Conservation (phyloP, 139 green algal species). For the Spirogloea muscicola region DNA sequence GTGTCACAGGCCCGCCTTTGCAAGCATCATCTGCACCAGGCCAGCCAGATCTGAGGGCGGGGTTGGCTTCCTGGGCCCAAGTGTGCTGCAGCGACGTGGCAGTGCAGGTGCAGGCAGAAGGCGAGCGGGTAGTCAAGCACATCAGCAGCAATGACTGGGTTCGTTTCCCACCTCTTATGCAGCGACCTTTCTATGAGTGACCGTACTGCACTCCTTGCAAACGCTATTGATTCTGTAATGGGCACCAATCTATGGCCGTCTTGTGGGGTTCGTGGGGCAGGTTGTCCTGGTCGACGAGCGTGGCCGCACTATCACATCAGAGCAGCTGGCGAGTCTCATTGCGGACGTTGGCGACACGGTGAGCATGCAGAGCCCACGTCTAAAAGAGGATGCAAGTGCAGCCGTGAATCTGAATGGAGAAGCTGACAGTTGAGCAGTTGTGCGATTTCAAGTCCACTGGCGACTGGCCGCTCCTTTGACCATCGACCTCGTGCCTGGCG, state of each 20-base stretch:
- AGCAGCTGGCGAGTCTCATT: constrained; percentile 63
- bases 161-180: background rate
- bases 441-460: no score
- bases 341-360: constrained; percentile 45
- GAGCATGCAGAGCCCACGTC: no score
- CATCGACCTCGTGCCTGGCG: no score
- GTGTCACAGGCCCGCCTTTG: no score
- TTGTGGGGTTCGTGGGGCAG: background rate
- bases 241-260: background rate
- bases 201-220: no score
- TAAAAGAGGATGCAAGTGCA: no score
- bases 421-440: no score
- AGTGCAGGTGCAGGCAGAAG: constrained; percentile 19
- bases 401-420: no score
- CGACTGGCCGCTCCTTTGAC: no score
- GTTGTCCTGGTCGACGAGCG: constrained; percentile 71
- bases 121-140: constrained; percentile 19
- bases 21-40: background rate
- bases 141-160: constrained; percentile 16
- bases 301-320: constrained; percentile 51
- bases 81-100: constrained; percentile 11
- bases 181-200: no score
- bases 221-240: background rate
- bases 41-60: no score
- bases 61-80: no score